Base-by-base conservation (phyloP, 2,329 filamentous ascomycete species). In the Colletotrichum caudatum region DNA sequence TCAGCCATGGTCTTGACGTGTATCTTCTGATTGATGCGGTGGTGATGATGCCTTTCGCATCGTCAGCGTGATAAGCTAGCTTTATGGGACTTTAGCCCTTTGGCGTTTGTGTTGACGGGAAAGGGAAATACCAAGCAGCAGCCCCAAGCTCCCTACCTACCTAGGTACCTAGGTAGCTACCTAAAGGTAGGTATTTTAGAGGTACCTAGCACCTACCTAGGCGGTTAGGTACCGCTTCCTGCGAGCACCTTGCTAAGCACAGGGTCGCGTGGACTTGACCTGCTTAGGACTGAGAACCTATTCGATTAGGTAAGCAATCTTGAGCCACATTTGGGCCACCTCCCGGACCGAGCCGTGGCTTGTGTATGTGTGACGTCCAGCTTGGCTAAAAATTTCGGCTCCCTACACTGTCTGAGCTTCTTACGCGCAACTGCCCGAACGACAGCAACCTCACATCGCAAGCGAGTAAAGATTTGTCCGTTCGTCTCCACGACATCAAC, bases 1-100 rank as follows among this genome's bases (percentile, higher is more conserved):
- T 77, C 75, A 72, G 75, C 76, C 79, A 80, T 80, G 68, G 54
- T 75, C 53, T 63, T 50, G 63, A 29, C 8, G 44, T 64, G 57
- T 39, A 39, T 54, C 56, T 48, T 33, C 33, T 14, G 51, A 29
- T 53, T 39, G 50, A 41, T 51, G 62, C 57, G 64, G 51, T 23
- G 4, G 60, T 46, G 65, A 71, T 72, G 39, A 61, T 64, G 72
- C 63, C 37, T 64, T 72, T 64, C 54, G 50, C 64, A 71, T 68
- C 57, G 64, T 35, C 69, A 58, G 51, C 50, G 57, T 29, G 33
- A 35, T 50, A 5, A 35, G 26, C 11, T 44, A 35, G 26, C 11
- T 44, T 61, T 37, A 5, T 14, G 18, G 41, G 39, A 29, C 23
- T 37, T 37, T 26, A 2, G n/a, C 59, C 59, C 46, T 51, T 51